These are phyloP conservation scores for Wickerhamomyces sp. DNA, from an alignment of 1,139 yeast species.

Conservation along the genomic window DNA sequence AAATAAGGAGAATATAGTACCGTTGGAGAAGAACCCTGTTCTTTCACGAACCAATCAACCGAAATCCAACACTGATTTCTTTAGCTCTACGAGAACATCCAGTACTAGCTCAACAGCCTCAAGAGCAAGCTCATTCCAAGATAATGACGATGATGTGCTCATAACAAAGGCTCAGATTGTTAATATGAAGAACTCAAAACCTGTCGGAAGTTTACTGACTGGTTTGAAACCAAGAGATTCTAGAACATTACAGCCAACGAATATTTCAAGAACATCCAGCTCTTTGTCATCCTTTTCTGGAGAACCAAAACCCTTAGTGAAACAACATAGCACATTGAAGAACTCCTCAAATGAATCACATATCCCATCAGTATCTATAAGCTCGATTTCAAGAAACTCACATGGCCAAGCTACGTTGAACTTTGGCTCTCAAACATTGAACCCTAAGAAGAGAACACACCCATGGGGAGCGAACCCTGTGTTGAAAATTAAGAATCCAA, in stretches of 20 bases:
- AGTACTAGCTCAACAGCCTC: conserved; percentile 4
- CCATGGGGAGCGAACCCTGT: conserved; percentile 15
- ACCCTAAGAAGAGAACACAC: conserved; percentile 10
- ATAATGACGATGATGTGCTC: conserved; percentile 8
- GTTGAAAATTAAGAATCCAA: conserved; percentile 17
- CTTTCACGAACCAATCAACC: conserved; percentile 1
- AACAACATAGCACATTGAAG: too few relatives aligned
- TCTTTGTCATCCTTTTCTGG: too few relatives aligned
- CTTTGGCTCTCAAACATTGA: conserved; percentile 8
- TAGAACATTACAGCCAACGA: background rate
- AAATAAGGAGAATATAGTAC: background rate
- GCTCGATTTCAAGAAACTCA: background rate
- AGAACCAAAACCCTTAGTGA: too few relatives aligned
- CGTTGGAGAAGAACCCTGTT: conserved; percentile 1
- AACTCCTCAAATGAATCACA: too few relatives aligned
- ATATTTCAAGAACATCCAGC: background rate
- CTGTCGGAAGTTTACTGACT: conserved; percentile 8
- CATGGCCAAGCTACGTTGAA: conserved; percentile 9
- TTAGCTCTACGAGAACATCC: conserved; percentile 1
- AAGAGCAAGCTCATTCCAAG: conserved; percentile 5
- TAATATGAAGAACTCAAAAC: conserved; percentile 18
- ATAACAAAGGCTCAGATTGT: conserved; percentile 2
- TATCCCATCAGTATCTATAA: conserved; percentile 7
- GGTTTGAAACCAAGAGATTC: conserved; percentile 2
- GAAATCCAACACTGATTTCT: background rate